Conservation (phyloP, 352 stramenopile species). For the Phytophthora cajani region DNA sequence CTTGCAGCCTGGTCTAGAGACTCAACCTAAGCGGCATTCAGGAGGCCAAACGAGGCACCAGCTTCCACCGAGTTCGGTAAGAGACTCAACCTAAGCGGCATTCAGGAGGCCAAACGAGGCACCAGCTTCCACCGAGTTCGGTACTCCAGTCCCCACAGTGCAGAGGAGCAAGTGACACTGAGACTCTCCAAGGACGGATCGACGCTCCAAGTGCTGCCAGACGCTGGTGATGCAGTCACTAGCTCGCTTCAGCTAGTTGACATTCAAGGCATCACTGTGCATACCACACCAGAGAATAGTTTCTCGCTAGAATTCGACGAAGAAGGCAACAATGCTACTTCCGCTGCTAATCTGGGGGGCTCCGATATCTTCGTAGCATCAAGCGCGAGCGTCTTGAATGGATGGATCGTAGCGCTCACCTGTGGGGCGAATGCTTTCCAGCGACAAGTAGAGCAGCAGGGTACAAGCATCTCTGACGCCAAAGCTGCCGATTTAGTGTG, state of each 20-base stretch:
- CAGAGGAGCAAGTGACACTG: constrained; percentile 14
- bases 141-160: neutral
- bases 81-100: constrained; percentile 35
- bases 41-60: constrained; percentile 36
- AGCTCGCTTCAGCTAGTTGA: constrained; percentile 6
- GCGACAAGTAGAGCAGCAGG: constrained; percentile 36
- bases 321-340: constrained; percentile 11
- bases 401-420: constrained; percentile 49
- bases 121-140: constrained; percentile 24
- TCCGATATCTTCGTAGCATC: constrained; percentile 10
- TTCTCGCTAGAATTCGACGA: constrained; percentile 20
- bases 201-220: constrained; percentile 7
- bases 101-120: constrained; percentile 43
- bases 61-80: constrained; percentile 24
- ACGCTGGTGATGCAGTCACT: neutral
- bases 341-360: neutral
- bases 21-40: constrained; percentile 37
- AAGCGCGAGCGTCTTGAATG: constrained; percentile 17
- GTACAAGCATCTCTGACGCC: neutral
- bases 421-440: constrained; percentile 51
- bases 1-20: constrained; percentile 2
- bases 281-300: neutral
- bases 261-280: constrained; percentile 19
- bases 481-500: constrained; percentile 39
- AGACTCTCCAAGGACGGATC: constrained; percentile 26